phyloP scores from a whole-genome alignment of 1,284 basidiomycete genomes.

The Ustilago xerochloae region DNA sequence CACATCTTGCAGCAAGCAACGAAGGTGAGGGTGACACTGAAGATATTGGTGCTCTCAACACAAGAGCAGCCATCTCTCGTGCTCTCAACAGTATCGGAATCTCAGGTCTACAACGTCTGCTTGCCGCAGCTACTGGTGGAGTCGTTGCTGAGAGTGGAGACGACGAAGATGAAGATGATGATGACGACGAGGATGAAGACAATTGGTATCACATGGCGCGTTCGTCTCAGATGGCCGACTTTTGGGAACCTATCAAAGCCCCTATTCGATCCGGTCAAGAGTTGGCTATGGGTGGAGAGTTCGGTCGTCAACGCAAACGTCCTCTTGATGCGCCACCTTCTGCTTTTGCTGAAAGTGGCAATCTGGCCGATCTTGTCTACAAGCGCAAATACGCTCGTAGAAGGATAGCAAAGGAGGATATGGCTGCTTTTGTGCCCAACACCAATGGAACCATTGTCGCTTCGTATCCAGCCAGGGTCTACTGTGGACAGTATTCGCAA shows the following conservation, averaged over 20 bases:
- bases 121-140: constrained; percentile 38
- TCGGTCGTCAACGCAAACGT: constrained; percentile 73
- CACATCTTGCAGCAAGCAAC: constrained; percentile 21
- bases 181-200: constrained; percentile 40
- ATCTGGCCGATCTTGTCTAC: constrained; percentile 39
- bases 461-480: constrained; percentile 81
- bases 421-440: constrained; percentile 78
- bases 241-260: constrained; percentile 70
- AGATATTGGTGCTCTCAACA: constrained; percentile 17
- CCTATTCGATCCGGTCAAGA: constrained; percentile 79
- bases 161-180: constrained; percentile 45
- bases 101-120: constrained; percentile 45
- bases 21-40: constrained; percentile 14
- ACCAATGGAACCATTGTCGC: constrained; percentile 87
- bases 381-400: constrained; percentile 50
- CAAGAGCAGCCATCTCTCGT: constrained; percentile 30
- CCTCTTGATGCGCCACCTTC: constrained; percentile 36
- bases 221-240: constrained; percentile 46
- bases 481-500: constrained; percentile 88
- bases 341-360: constrained; percentile 37
- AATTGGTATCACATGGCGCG: constrained; percentile 46
- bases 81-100: constrained; percentile 52
- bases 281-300: constrained; percentile 83
- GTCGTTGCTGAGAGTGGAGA: constrained; percentile 43
- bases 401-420: constrained; percentile 69